phyloP scores from a whole-genome alignment of 306 rosid genomes.

The Vigna nakashimae region DNA sequence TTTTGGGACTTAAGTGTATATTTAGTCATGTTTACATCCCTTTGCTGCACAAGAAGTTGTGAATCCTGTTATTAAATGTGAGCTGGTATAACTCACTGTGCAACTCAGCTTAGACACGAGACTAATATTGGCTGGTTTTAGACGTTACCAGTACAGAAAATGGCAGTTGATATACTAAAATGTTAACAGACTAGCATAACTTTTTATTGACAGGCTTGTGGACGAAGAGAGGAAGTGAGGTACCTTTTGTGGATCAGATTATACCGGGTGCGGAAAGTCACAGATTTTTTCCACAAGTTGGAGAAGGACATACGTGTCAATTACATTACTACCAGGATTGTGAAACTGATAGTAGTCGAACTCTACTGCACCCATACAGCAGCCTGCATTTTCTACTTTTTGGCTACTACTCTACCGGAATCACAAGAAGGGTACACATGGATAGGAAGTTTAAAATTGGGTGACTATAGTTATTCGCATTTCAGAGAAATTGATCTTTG shows the following conservation, averaged over 20 bases:
- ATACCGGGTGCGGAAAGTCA: constrained; percentile 73
- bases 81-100: not conserved
- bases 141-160: constrained; percentile 2
- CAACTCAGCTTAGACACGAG: constrained; percentile 4
- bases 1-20: too few species aligned
- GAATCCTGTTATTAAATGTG: not conserved
- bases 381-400: constrained; percentile 94
- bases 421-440: constrained; percentile 91
- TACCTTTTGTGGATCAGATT: constrained; percentile 90
- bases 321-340: constrained; percentile 77
- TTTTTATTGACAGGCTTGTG: constrained; percentile 63
- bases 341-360: constrained; percentile 86
- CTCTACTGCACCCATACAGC: constrained; percentile 98
- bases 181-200: not conserved
- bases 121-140: constrained; percentile 30
- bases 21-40: constrained; percentile 12
- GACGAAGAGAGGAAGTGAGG: constrained; percentile 80
- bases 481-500: constrained; percentile 93
- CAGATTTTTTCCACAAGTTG: constrained; percentile 56
- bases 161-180: not conserved
- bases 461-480: constrained; percentile 74
- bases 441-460: constrained; percentile 93
- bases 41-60: not conserved
- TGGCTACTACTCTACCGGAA: constrained; percentile 92
- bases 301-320: constrained; percentile 96